Evolutionary conservation across 768 basidiomycete species (phyloP).

Genomic region (Hemileccinum impolitum): DNA sequence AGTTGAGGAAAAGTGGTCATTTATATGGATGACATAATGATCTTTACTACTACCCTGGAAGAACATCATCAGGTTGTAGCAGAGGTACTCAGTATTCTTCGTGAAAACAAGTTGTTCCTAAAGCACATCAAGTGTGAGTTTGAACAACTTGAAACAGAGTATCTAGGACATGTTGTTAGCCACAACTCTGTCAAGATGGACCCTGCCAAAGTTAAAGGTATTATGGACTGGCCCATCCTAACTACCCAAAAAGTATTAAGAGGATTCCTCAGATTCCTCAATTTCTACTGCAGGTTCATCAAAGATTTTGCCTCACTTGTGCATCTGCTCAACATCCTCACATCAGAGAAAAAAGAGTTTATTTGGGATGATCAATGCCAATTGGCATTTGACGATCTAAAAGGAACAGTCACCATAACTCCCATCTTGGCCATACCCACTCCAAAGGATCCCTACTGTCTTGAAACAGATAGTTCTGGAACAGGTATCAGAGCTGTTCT

Average conservation of each 20-base stretch:
- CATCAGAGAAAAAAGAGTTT: neutral
- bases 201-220: neutral
- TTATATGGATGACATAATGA: too few species aligned
- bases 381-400: neutral
- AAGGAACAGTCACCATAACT: neutral
- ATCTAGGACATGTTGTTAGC: neutral
- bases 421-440: neutral
- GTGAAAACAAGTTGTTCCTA: too few species aligned
- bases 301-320: neutral
- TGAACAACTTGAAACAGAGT: too few species aligned
- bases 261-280: neutral
- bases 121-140: too few species aligned
- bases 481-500: too few species aligned
- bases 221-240: neutral
- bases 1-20: too few species aligned
- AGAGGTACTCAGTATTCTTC: too few species aligned
- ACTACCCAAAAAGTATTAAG: neutral
- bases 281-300: neutral
- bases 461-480: neutral
- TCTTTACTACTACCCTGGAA: too few species aligned
- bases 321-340: neutral
- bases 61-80: too few species aligned
- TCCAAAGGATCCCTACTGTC: rapidly evolving
- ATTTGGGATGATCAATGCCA: neutral
- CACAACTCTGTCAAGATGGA: neutral